Conservation (phyloP, 2,329 filamentous ascomycete genomes). For the Aspergillus phoenicis region DNA sequence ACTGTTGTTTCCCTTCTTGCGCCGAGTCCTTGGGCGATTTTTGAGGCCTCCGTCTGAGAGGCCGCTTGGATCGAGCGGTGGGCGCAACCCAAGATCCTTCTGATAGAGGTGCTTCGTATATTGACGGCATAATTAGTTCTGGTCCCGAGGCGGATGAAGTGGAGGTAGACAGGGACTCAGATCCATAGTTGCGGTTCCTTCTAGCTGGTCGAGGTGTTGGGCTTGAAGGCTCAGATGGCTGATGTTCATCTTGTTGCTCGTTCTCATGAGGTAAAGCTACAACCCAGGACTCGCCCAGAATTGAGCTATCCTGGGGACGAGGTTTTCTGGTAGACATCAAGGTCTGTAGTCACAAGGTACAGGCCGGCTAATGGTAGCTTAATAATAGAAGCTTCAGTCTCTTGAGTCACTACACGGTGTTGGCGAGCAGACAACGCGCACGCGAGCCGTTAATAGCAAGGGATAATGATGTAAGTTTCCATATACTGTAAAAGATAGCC, state of each 20-base stretch:
- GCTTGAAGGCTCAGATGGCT: slow-evolving; percentile 10
- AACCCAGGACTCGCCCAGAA: slow-evolving; percentile 43
- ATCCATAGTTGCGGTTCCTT: slow-evolving; percentile 17
- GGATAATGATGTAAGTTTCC: background rate
- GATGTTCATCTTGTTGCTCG: slow-evolving; percentile 10
- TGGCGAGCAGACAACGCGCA: background rate
- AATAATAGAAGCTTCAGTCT: background rate
- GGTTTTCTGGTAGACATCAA: slow-evolving; percentile 13
- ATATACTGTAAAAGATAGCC: background rate
- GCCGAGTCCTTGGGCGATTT: slow-evolving; percentile 3
- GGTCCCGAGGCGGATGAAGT: slow-evolving; percentile 38
- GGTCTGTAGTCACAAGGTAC: background rate
- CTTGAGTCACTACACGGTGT: background rate
- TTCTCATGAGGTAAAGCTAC: slow-evolving; percentile 30
- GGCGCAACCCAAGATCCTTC: slow-evolving; percentile 40
- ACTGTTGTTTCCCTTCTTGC: slow-evolving; percentile 3
- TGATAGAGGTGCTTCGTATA: slow-evolving; percentile 36
- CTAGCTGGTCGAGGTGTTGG: slow-evolving; percentile 15
- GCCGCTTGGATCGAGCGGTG: slow-evolving; percentile 22
- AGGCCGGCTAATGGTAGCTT: background rate
- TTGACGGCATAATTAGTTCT: slow-evolving; percentile 45
- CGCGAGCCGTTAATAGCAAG: background rate
- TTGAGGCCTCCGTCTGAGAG: slow-evolving; percentile 30
- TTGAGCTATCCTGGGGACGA: slow-evolving; percentile 17
- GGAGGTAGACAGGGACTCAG: slow-evolving; percentile 28